phyloP scores from a whole-genome alignment of 140 eudicot genomes.

The Oenanthe javanica region DNA sequence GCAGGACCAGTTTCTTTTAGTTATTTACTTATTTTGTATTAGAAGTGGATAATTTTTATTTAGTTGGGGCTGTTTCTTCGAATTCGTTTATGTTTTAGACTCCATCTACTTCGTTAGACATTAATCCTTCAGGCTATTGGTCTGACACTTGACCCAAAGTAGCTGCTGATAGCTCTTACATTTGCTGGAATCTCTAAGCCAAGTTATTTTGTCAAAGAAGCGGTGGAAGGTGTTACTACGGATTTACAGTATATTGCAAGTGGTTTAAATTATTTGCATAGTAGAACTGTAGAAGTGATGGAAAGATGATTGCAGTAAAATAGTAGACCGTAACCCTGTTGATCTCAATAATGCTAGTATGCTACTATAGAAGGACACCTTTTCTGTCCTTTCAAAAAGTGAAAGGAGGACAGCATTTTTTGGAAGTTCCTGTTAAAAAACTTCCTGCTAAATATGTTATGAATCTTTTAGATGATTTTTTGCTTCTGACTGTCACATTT shows the following conservation, averaged over 20 bases:
- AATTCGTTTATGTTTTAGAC: not conserved
- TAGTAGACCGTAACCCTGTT: not conserved
- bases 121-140: not conserved
- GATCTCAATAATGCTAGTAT: not conserved
- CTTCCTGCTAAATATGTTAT: not conserved
- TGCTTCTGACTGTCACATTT: not conserved
- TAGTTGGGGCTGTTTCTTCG: not conserved
- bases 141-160: not conserved
- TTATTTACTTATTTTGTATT: too few species aligned
- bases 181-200: not conserved
- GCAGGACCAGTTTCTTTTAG: not conserved
- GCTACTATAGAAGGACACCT: not conserved
- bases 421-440: not conserved
- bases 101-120: not conserved
- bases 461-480: not conserved
- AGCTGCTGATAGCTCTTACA: not conserved
- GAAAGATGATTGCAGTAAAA: not conserved
- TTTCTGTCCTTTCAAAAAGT: not conserved
- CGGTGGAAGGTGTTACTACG: too few species aligned
- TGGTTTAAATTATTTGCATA: not conserved
- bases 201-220: not conserved
- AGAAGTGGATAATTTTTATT: not conserved
- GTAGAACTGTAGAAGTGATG: not conserved
- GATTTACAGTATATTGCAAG: not conserved
- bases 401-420: not conserved